phyloP scores from a whole-genome alignment of 1,284 basidiomycete species.

The Anthracocystis setariae region DNA sequence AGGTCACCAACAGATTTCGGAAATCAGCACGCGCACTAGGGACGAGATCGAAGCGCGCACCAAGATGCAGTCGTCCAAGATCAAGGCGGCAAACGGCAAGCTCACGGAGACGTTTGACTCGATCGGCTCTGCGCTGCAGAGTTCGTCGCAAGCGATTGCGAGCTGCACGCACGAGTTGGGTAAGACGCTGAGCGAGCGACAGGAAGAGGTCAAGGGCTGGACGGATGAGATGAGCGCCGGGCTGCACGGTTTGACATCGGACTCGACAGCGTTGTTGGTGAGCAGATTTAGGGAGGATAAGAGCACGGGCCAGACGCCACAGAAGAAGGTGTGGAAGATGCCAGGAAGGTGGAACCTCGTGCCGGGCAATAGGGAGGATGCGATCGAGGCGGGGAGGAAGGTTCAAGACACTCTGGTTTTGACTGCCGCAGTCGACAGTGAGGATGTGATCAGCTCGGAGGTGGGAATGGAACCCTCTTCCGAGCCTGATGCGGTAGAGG shows the following conservation, averaged over 20 bases:
- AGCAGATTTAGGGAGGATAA: slow-evolving; percentile 26
- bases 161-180: slow-evolving; percentile 4
- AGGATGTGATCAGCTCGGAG: slow-evolving; percentile 18
- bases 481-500: slow-evolving; percentile 3
- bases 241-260: slow-evolving; percentile 16
- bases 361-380: slow-evolving; percentile 39
- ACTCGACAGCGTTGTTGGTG: slow-evolving; percentile 29
- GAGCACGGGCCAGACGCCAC: slow-evolving; percentile 56
- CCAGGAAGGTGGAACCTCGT: slow-evolving; percentile 47
- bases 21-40: slow-evolving; percentile 7
- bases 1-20: slow-evolving; percentile 10
- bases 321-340: slow-evolving; percentile 45
- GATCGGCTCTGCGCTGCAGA: slow-evolving; percentile 4
- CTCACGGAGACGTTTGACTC: slow-evolving; percentile 34
- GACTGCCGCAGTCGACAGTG: not conserved
- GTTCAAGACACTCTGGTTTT: slow-evolving; percentile 14
- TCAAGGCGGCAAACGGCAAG: slow-evolving; percentile 38
- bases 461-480: slow-evolving; percentile 5
- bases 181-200: slow-evolving; percentile 6
- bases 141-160: slow-evolving; percentile 10
- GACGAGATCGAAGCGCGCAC: slow-evolving; percentile 31
- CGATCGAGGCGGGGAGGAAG: slow-evolving; percentile 41
- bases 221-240: slow-evolving; percentile 9
- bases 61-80: slow-evolving; percentile 33
- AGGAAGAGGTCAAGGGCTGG: slow-evolving; percentile 14